Percentiles rank a stretch among this genome's conserved stretches.
Conservation (phyloP, 75 land plant species). For the Cupressus sempervirens region DNA sequence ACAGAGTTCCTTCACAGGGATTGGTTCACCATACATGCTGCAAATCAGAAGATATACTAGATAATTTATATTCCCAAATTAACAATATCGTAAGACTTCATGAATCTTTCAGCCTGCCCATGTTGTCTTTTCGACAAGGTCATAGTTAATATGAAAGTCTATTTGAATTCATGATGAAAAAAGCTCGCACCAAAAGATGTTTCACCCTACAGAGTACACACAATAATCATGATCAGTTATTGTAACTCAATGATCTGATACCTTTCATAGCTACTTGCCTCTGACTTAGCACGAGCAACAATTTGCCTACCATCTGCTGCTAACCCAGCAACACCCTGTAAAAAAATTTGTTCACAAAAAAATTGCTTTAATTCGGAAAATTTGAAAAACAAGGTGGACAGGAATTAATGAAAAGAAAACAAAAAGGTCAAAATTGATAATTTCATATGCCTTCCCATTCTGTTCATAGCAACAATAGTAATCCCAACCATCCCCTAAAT, state of each 20-base stretch:
- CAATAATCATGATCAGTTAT: not conserved
- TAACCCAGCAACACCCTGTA: constrained; percentile 91
- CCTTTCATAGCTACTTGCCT: constrained; percentile 74
- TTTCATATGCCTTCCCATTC: not conserved
- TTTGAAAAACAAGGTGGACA: not conserved
- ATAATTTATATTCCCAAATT: not conserved
- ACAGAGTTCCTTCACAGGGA: constrained; percentile 51
- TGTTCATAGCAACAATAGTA: not conserved
- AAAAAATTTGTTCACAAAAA: not conserved
- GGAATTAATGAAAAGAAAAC: not conserved
- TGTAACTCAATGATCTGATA: constrained; percentile 7
- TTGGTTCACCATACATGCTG: constrained; percentile 87
- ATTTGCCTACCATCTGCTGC: constrained; percentile 97
- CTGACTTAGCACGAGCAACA: constrained; percentile 83
- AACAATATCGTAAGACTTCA: not conserved
- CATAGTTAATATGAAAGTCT: not conserved
- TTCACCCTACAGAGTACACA: not conserved
- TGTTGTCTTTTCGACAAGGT: not conserved
- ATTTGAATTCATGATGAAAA: not conserved
- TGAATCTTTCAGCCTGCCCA: not conserved
- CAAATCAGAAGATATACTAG: constrained; percentile 10
- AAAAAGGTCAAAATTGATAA: not conserved
- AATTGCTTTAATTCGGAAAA: not conserved
- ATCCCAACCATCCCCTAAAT: not conserved
- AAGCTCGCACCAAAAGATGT: constrained; percentile 4